Percentiles rank a stretch among this genome's conserved stretches.
These are phyloP conservation scores for Canariomyces notabilis DNA, from an alignment of 2,329 filamentous ascomycete species.

Conservation along the genomic window DNA sequence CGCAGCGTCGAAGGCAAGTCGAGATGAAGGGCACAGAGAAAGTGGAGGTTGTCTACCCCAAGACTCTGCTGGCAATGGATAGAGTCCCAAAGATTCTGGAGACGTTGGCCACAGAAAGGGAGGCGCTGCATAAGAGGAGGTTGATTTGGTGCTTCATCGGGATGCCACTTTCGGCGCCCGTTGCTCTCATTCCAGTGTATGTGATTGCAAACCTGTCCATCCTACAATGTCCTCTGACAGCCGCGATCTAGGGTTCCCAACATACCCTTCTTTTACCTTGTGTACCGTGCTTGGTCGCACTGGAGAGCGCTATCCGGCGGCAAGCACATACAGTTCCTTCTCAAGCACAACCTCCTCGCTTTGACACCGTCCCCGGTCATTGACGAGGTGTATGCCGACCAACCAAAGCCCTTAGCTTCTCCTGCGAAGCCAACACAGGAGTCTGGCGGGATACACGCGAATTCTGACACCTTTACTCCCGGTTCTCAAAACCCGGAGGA, in stretches of 20 bases:
- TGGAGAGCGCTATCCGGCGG: conserved; percentile 83
- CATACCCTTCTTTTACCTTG: conserved; percentile 93
- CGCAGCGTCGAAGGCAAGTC: conserved; percentile 58
- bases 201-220: conserved; percentile 31
- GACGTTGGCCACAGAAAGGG: conserved; percentile 71
- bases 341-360: conserved; percentile 66
- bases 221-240: conserved; percentile 10
- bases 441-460: conserved; percentile 18
- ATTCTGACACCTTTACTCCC: conserved; percentile 7
- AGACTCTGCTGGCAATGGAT: conserved; percentile 59
- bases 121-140: conserved; percentile 68
- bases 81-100: conserved; percentile 62
- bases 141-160: conserved; percentile 76
- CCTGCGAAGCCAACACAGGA: conserved; percentile 26
- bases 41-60: conserved; percentile 73
- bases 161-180: conserved; percentile 77
- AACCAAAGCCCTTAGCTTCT: conserved; percentile 25
- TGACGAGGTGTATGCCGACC: conserved; percentile 62
- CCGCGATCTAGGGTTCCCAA: conserved; percentile 66
- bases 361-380: conserved; percentile 62
- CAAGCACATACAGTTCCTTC: conserved; percentile 75
- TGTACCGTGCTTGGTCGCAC: conserved; percentile 87
- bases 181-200: conserved; percentile 82
- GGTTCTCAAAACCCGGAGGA: conserved; percentile 26
- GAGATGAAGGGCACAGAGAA: conserved; percentile 58